Conservation (phyloP, 129 eudicot species). For the Silybum marianum region DNA sequence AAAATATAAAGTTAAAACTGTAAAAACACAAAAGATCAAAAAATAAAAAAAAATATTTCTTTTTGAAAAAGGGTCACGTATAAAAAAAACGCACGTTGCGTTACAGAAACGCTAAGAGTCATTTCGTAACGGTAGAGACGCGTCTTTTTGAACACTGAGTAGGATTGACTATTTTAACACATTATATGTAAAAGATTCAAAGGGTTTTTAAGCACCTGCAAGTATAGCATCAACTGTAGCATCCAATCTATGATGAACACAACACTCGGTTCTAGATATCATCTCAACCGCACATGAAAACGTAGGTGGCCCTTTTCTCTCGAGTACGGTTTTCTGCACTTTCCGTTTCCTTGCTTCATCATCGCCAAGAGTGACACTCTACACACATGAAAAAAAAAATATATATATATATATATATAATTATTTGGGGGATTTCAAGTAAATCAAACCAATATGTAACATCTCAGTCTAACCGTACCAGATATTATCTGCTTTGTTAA, state of each 20-base stretch:
- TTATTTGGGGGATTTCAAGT: neutral
- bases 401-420: neutral
- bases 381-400: slow-evolving; percentile 3
- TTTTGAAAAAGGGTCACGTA: no score
- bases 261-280: slow-evolving; percentile 83
- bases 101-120: no score
- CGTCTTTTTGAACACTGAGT: neutral
- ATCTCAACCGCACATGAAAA: slow-evolving; percentile 97
- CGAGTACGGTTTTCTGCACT: slow-evolving; percentile 98
- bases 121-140: no score
- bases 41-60: no score
- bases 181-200: neutral
- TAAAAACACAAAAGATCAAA: no score
- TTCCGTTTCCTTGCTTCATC: slow-evolving; percentile 96
- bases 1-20: no score
- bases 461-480: no score
- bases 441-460: neutral
- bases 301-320: slow-evolving; percentile 95
- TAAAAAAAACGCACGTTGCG: no score
- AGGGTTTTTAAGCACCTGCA: slow-evolving; percentile 53
- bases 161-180: slow-evolving; percentile 10
- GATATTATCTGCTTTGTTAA: no score
- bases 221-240: slow-evolving; percentile 94
- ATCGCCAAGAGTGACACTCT: slow-evolving; percentile 98
- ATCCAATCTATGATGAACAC: slow-evolving; percentile 91